Percentiles rank a stretch among this genome's conserved stretches.
phyloP scores from a whole-genome alignment of 2,329 filamentous ascomycete species.

The Botrytis medusae region DNA sequence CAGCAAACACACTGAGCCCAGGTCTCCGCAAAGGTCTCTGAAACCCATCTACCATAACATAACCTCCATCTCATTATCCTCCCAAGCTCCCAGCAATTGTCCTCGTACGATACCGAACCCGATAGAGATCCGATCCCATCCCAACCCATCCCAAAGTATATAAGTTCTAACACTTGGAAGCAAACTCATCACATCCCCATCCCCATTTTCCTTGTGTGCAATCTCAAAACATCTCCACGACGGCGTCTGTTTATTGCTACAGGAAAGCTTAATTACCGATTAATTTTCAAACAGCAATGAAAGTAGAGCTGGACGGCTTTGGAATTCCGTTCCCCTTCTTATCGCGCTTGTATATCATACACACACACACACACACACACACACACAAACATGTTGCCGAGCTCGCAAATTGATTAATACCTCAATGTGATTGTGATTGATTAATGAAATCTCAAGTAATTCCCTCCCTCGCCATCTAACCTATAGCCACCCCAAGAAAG shows the following conservation, averaged over 20 bases:
- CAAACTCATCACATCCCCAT: not conserved
- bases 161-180: not conserved
- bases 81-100: not conserved
- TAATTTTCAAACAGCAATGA: not conserved
- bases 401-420: not conserved
- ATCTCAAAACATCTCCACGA: not conserved
- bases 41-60: not conserved
- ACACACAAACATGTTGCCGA: no score
- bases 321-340: not conserved
- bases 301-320: not conserved
- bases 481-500: no score
- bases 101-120: not conserved
- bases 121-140: no score
- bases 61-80: not conserved
- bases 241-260: not conserved
- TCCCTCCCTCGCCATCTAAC: not conserved
- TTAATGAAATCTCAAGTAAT: not conserved
- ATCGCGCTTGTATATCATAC: not conserved
- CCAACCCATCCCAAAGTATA: not conserved
- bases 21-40: not conserved
- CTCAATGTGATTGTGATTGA: not conserved
- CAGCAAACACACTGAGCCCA: no score
- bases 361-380: no score
- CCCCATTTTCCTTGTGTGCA: not conserved
- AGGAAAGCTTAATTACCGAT: not conserved